Percentiles rank a stretch among this genome's conserved stretches.
Evolutionary conservation across 352 stramenopile species (phyloP).

Genomic region (Phytophthora sp.): DNA sequence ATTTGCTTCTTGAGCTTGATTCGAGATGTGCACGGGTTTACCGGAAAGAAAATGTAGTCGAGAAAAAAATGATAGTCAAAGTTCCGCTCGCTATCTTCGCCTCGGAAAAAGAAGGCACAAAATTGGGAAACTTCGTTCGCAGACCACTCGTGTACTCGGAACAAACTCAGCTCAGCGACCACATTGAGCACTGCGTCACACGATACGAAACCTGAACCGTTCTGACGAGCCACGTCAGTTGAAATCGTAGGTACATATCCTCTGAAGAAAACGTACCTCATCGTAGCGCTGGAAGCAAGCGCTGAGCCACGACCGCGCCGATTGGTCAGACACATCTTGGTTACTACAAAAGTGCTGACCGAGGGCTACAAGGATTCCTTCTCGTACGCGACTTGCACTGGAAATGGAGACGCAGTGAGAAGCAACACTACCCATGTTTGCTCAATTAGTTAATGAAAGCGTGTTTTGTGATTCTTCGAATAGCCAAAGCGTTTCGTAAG

Average conservation of each 20-base stretch:
- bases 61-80: constrained; percentile 60
- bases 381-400: constrained; percentile 31
- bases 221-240: constrained; percentile 12
- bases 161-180: constrained; percentile 31
- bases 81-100: constrained; percentile 12
- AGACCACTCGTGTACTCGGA: constrained; percentile 40
- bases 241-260: no score
- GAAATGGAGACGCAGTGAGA: constrained; percentile 38
- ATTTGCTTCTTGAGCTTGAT: constrained; percentile 33
- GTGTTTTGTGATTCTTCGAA: constrained; percentile 1
- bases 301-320: constrained; percentile 19
- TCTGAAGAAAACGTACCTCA: constrained; percentile 25
- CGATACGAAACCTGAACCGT: constrained; percentile 20
- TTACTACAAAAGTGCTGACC: constrained; percentile 17
- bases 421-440: constrained; percentile 36
- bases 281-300: constrained; percentile 39
- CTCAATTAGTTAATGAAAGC: no score
- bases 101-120: constrained; percentile 43
- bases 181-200: constrained; percentile 40
- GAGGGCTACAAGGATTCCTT: constrained; percentile 43
- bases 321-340: background rate
- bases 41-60: constrained; percentile 63
- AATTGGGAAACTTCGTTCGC: constrained; percentile 37
- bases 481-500: constrained; percentile 7
- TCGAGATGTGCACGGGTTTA: constrained; percentile 10